Base-by-base conservation (phyloP, 371 early-diverging fungal species). In the Modicella reniformis region DNA sequence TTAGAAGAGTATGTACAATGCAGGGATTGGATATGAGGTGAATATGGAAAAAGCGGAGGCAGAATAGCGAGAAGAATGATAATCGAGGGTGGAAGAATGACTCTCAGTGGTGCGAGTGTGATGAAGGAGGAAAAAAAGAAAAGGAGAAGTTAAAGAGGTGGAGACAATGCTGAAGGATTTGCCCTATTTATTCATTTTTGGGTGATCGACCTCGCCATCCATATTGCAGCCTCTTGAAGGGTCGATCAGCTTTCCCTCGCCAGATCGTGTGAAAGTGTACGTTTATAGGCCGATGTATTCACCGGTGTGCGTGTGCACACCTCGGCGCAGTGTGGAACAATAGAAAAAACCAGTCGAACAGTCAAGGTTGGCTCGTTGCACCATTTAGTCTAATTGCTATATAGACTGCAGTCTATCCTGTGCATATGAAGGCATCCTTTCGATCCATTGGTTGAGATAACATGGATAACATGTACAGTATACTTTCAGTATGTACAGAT, bases 291-390 rank as follows among this genome's bases (percentile, higher is more conserved):
- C n/a, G n/a, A n/a, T n/a, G n/a, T n/a, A n/a, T n/a, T n/a, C n/a
- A n/a, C 44, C 19, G 44, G 44, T 17, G 17, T 19, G 19, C 37
- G 13, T 37, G 13, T 37, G 8, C 37, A 37, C 17, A 17, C 50
- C 50, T 50, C 50, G 50, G 50, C 50, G 50, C 28, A 50, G 50
- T 28, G 50, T 50, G 50, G 50, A 50, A 50, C 23, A 50, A 21
- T 28, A 8, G 50, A 26, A 50, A 40, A 6, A 50, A 50, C 23
- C 50, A 50, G 50, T 25, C 23, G 8, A 50, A 50, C 50, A 26
- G 50, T 26, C 50, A 25, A 48, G 21, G 21, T 13, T 50, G 50
- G 4, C 50, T 2, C 3, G 2, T 25, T 19, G 19, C 6, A 44
- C 44, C 44, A 17, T 6, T 44, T 17, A 19, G 17, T 44, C 17